Evolutionary conservation across 768 basidiomycete species (phyloP).

Genomic region (Suillus fuscotomentosus): DNA sequence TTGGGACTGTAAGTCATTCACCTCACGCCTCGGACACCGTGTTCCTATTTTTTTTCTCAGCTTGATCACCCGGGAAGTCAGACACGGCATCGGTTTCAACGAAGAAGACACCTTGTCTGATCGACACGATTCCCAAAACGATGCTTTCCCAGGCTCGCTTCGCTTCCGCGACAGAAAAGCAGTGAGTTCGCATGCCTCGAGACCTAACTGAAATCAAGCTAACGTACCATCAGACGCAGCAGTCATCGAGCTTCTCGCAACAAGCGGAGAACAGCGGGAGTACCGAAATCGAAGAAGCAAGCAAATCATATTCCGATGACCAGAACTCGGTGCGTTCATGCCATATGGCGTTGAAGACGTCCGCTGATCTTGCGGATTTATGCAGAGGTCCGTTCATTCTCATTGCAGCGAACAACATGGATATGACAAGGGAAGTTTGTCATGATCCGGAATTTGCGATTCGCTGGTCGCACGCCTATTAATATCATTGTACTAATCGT

Average conservation of each 20-base stretch:
- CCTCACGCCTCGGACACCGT: not conserved
- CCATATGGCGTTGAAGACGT: not conserved
- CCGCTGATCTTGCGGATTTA: not conserved
- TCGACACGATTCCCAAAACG: constrained; percentile 2
- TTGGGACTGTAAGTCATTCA: constrained; percentile 22
- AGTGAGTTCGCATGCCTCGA: constrained; percentile 11
- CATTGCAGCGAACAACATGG: not conserved
- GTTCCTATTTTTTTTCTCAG: constrained; percentile 9
- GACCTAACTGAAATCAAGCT: too few species aligned
- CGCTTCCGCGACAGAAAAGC: constrained; percentile 16
- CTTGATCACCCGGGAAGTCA: constrained; percentile 23
- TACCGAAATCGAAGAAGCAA: constrained; percentile 13
- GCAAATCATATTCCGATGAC: constrained; percentile 16
- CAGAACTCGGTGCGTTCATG: not conserved
- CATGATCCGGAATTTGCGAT: not conserved
- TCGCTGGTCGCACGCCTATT: not conserved
- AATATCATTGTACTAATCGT: not conserved
- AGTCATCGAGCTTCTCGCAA: constrained; percentile 12
- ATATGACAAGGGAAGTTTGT: not conserved
- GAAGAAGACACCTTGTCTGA: constrained; percentile 20
- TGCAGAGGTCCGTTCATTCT: not conserved
- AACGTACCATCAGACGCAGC: constrained; percentile 11
- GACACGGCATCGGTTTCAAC: constrained; percentile 20
- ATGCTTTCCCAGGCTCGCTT: constrained; percentile 9
- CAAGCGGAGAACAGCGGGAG: constrained; percentile 7